Conservation (phyloP, 139 green algal species). For the Coelastrella sp. region DNA sequence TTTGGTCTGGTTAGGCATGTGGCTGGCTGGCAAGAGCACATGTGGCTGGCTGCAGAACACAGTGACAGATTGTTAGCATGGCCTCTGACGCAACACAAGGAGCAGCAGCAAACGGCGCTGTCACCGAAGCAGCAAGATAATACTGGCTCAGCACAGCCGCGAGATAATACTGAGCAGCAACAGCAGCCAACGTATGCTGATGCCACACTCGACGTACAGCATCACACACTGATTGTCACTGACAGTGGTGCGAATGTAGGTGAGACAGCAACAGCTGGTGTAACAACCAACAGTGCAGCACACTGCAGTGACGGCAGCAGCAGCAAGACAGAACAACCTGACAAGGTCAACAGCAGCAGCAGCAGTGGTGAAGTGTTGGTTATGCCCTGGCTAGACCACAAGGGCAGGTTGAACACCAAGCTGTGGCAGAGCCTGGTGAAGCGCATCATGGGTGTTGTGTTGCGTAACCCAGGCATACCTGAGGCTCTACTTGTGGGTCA, state of each 20-base stretch:
- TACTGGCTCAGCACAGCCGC: no score
- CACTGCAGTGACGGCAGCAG: slow-evolving; percentile 5
- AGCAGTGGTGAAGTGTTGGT: background rate
- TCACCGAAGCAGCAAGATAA: no score
- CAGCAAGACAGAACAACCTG: background rate
- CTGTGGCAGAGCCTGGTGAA: slow-evolving; percentile 39
- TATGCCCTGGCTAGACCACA: slow-evolving; percentile 44
- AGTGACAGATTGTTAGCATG: slow-evolving; percentile 27
- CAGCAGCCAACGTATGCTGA: no score
- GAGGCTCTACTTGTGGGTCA: slow-evolving; percentile 38
- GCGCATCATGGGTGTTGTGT: slow-evolving; percentile 39
- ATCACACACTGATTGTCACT: no score
- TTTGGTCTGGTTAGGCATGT: slow-evolving; percentile 40
- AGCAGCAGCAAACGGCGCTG: slow-evolving; percentile 31
- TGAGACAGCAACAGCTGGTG: no score
- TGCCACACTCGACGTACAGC: no score
- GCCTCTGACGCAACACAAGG: background rate
- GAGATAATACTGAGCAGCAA: no score
- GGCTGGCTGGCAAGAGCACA: slow-evolving; percentile 1
- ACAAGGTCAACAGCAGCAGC: background rate
- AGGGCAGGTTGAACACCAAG: background rate
- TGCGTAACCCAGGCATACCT: slow-evolving; percentile 45
- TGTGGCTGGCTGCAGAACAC: slow-evolving; percentile 10
- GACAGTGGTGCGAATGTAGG: no score
- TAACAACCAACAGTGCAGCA: no score